phyloP scores from a whole-genome alignment of 768 basidiomycete species.

The Lactifluus volemus region DNA sequence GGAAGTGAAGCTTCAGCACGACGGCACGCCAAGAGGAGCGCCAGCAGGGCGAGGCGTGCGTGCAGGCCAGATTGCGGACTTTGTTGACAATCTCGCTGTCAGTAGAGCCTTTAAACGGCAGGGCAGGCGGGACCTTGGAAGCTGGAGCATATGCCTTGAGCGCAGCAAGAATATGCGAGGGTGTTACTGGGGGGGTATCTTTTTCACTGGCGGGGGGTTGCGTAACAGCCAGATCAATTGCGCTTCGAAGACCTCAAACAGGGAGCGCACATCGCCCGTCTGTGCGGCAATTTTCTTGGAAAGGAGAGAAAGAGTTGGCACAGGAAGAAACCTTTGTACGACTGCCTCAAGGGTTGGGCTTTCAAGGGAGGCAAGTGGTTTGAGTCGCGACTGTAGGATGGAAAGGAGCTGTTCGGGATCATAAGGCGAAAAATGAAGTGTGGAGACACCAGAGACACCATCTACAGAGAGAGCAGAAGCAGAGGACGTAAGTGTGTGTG shows the following conservation, averaged over 20 bases:
- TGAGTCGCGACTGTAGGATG: conserved; percentile 59
- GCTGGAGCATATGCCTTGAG: conserved; percentile 56
- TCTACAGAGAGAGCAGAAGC: conserved; percentile 29
- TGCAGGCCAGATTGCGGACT: conserved; percentile 60
- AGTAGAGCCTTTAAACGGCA: conserved; percentile 16
- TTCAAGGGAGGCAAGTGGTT: conserved; percentile 35
- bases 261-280: conserved; percentile 74
- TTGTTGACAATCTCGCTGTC: conserved; percentile 60
- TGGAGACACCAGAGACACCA: conserved; percentile 34
- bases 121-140: conserved; percentile 26
- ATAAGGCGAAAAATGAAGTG: conserved; percentile 78
- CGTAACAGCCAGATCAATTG: conserved; percentile 55
- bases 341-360: conserved; percentile 6
- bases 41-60: conserved; percentile 59
- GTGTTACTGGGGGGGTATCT: conserved; percentile 40
- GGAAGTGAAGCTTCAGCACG: conserved; percentile 51
- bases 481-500: conserved; percentile 69
- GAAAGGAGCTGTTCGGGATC: conserved; percentile 58
- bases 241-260: conserved; percentile 75
- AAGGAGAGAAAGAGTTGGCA: conserved; percentile 56
- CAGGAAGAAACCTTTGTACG: conserved; percentile 50
- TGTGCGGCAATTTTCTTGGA: conserved; percentile 74
- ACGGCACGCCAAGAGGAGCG: conserved; percentile 53
- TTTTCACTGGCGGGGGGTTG: conserved; percentile 18
- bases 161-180: conserved; percentile 62